A percentile compares a stretch with the other conserved stretches of the same genome.
These are phyloP conservation scores for Penicillium psychrosexuale DNA, from an alignment of 2,329 filamentous ascomycete species.

Conservation along the genomic window DNA sequence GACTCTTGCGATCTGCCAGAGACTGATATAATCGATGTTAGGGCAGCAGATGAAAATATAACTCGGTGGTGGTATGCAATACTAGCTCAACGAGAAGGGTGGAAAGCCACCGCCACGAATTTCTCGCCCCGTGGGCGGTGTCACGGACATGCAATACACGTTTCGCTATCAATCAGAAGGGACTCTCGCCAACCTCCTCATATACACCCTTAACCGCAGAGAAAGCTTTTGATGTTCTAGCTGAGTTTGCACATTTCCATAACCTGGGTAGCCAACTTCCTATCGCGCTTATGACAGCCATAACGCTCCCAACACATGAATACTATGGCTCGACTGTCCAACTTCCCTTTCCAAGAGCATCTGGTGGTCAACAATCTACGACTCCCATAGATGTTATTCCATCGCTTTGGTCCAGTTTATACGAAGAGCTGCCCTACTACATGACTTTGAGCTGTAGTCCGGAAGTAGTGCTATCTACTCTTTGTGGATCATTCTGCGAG, in stretches of 20 bases:
- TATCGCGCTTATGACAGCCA: slow-evolving; percentile 14
- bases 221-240: slow-evolving; percentile 9
- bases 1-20: not conserved
- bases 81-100: slow-evolving; percentile 15
- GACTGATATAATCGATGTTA: slow-evolving; percentile 10
- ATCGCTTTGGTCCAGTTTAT: not conserved
- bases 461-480: slow-evolving; percentile 12
- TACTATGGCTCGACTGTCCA: slow-evolving; percentile 5
- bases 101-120: slow-evolving; percentile 7
- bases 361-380: not conserved
- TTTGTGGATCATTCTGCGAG: slow-evolving; percentile 18
- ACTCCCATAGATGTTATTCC: not conserved
- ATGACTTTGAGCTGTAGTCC: slow-evolving; percentile 18
- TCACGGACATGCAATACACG: not conserved
- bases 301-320: slow-evolving; percentile 13
- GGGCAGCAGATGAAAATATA: slow-evolving; percentile 9
- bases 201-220: slow-evolving; percentile 8
- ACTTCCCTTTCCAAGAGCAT: slow-evolving; percentile 9
- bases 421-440: slow-evolving; percentile 6
- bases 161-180: slow-evolving; percentile 2
- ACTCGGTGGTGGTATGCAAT: slow-evolving; percentile 19
- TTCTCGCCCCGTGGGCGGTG: slow-evolving; percentile 15
- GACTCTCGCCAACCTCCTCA: not conserved
- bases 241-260: slow-evolving; percentile 11
- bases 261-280: slow-evolving; percentile 13